Evolutionary conservation across 495 filamentous ascomycete species (phyloP).

Genomic region (Neurospora tetrasperma): DNA sequence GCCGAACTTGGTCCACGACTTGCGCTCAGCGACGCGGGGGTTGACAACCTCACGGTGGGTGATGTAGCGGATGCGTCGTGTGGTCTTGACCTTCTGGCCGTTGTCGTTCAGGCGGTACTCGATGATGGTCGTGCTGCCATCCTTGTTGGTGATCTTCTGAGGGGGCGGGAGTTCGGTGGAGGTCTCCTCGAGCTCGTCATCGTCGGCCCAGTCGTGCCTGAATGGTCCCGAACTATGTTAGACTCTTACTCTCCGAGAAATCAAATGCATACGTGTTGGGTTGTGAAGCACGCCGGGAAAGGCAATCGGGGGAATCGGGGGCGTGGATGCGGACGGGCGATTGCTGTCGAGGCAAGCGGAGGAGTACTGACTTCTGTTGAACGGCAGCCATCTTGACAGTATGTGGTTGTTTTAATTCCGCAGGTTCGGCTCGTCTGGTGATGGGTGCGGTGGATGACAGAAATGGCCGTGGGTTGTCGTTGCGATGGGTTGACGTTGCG

Average conservation of each 20-base stretch:
- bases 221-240: background rate
- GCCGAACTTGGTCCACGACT: conserved; percentile 88
- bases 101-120: conserved; percentile 86
- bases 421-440: background rate
- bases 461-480: background rate
- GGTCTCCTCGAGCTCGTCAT: conserved; percentile 81
- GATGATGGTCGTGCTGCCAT: conserved; percentile 91
- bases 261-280: background rate
- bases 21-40: conserved; percentile 89
- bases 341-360: background rate
- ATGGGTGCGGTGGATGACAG: background rate
- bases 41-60: conserved; percentile 86
- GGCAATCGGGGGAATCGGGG: background rate
- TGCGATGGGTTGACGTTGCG: conserved; percentile 1
- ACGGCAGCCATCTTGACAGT: background rate
- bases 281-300: background rate
- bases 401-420: background rate
- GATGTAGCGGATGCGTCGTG: conserved; percentile 83
- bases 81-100: conserved; percentile 91
- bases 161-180: conserved; percentile 69
- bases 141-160: conserved; percentile 86
- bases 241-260: background rate
- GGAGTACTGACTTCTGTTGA: background rate
- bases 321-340: background rate
- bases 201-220: conserved; percentile 83